These are phyloP conservation scores for Zymoseptoria ardabiliae DNA, from an alignment of 2,329 filamentous ascomycete species.

Conservation along the genomic window DNA sequence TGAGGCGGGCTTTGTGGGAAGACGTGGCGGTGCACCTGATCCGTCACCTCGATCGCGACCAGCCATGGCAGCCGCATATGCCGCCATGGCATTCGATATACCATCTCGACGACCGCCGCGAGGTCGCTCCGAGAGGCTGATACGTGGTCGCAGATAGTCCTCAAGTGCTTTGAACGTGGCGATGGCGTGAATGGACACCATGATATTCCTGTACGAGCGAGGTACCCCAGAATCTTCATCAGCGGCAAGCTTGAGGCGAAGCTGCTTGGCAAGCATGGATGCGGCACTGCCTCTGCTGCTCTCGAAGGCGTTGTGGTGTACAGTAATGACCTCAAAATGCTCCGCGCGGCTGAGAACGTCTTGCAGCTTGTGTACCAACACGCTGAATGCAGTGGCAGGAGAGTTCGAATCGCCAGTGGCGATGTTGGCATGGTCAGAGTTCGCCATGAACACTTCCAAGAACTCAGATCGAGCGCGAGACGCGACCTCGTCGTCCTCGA, in stretches of 20 bases:
- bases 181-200: conserved; percentile 97
- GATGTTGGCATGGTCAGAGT: conserved; percentile 52
- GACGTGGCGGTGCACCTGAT: conserved; percentile 19
- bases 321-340: conserved; percentile 95
- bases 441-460: conserved; percentile 85
- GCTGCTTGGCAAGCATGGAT: conserved; percentile 94
- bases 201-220: conserved; percentile 79
- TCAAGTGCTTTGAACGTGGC: conserved; percentile 95
- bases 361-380: conserved; percentile 88
- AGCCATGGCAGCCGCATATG: conserved; percentile 67
- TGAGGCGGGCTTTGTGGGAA: conserved; percentile 30
- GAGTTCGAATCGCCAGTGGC: conserved; percentile 60
- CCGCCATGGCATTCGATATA: conserved; percentile 62
- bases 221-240: conserved; percentile 90
- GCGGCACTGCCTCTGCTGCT: conserved; percentile 83
- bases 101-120: conserved; percentile 49
- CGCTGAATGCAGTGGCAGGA: conserved; percentile 76
- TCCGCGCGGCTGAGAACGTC: conserved; percentile 93
- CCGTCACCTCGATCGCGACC: conserved; percentile 37
- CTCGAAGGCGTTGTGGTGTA: conserved; percentile 86
- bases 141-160: conserved; percentile 87
- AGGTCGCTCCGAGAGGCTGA: conserved; percentile 70
- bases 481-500: conserved; percentile 50
- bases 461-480: conserved; percentile 70
- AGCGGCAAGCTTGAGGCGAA: conserved; percentile 79